Conservation (phyloP, 768 basidiomycete species). For the Boletus speciosus region DNA sequence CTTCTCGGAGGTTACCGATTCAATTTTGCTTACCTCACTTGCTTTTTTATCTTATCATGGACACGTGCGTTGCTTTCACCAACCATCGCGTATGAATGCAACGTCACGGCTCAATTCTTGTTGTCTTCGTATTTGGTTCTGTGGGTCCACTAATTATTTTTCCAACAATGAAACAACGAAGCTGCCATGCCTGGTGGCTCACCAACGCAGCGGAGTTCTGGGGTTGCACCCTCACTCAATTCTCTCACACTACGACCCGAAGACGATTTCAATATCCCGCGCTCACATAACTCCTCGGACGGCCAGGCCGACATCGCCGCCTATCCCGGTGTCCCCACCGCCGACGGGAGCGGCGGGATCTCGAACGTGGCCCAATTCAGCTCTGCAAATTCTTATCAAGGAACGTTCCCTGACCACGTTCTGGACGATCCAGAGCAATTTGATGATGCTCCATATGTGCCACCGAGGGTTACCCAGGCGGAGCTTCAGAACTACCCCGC, state of each 20-base stretch:
- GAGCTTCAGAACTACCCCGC: constrained; percentile 15
- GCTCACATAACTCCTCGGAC: constrained; percentile 15
- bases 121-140: constrained; percentile 32
- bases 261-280: constrained; percentile 8
- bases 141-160: constrained; percentile 34
- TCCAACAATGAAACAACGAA: constrained; percentile 24
- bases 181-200: constrained; percentile 26
- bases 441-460: constrained; percentile 30
- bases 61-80: background rate
- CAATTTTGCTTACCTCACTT: constrained; percentile 13
- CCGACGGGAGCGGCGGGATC: constrained; percentile 13
- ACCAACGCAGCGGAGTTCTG: constrained; percentile 13
- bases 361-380: constrained; percentile 10
- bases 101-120: constrained; percentile 8
- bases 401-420: constrained; percentile 6
- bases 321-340: constrained; percentile 9
- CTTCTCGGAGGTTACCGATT: constrained; percentile 16
- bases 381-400: constrained; percentile 11
- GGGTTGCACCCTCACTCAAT: constrained; percentile 3
- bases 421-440: constrained; percentile 18
- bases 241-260: constrained; percentile 13
- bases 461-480: constrained; percentile 23
- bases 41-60: constrained; percentile 24
- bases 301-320: constrained; percentile 20
- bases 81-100: constrained; percentile 6